These are phyloP conservation scores for Aspergillus sp. DNA, from an alignment of 2,329 filamentous ascomycete genomes.

Conservation along the genomic window DNA sequence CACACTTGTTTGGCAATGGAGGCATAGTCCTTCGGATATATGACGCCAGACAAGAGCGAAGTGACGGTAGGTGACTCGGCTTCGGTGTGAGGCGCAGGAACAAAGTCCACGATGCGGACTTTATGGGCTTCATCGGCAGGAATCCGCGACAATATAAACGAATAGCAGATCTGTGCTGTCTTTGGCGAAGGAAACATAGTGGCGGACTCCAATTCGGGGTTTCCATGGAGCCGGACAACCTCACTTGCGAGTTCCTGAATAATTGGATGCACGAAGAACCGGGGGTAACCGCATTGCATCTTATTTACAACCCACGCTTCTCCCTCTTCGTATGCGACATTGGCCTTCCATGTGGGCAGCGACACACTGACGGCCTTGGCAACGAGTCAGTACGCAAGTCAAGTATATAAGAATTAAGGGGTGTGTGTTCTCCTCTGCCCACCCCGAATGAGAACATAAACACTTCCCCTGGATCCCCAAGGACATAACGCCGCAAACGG, in stretches of 20 bases:
- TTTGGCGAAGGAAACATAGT: conserved; percentile 78
- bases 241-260: conserved; percentile 72
- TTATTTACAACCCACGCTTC: conserved; percentile 79
- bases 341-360: conserved; percentile 86
- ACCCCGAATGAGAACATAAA: not conserved
- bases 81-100: conserved; percentile 63
- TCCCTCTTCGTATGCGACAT: conserved; percentile 92
- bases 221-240: conserved; percentile 60
- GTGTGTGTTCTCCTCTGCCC: too few relatives aligned
- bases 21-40: conserved; percentile 68
- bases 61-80: conserved; percentile 54
- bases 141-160: conserved; percentile 62
- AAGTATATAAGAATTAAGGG: too few relatives aligned
- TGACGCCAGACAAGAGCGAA: conserved; percentile 66
- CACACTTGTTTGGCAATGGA: conserved; percentile 87
- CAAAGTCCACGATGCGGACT: conserved; percentile 52
- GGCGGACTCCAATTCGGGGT: conserved; percentile 59
- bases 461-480: not conserved
- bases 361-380: conserved; percentile 92
- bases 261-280: conserved; percentile 87
- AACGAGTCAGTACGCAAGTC: not conserved
- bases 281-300: conserved; percentile 89
- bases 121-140: conserved; percentile 42
- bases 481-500: not conserved
- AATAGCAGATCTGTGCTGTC: conserved; percentile 69